Conservation (phyloP, 1,284 basidiomycete genomes). For the Apiotrichum gamsii region DNA sequence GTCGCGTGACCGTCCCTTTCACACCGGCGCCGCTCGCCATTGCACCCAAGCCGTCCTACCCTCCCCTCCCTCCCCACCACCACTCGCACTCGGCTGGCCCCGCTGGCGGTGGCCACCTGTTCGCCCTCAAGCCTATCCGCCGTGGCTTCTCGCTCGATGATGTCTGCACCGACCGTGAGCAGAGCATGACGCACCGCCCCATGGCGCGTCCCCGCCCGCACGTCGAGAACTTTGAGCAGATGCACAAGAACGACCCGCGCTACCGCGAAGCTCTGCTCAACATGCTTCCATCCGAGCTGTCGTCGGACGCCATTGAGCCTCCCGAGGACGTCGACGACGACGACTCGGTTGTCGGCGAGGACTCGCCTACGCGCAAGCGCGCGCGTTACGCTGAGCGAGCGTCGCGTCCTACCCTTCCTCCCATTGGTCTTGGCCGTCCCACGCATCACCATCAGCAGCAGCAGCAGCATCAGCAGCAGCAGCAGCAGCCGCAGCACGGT, state of each 20-base stretch:
- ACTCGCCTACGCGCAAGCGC: slow-evolving; percentile 21
- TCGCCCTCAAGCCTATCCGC: slow-evolving; percentile 15
- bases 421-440: slow-evolving; percentile 17
- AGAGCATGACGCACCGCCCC: slow-evolving; percentile 20
- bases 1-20: slow-evolving; percentile 7
- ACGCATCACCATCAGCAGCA: too few relatives aligned
- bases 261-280: slow-evolving; percentile 20
- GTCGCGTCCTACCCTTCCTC: slow-evolving; percentile 14
- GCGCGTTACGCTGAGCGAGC: slow-evolving; percentile 12
- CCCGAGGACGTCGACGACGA: slow-evolving; percentile 19
- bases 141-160: slow-evolving; percentile 21
- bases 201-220: slow-evolving; percentile 10
- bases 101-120: not conserved
- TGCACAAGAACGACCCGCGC: slow-evolving; percentile 21
- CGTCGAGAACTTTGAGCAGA: slow-evolving; percentile 15
- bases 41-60: slow-evolving; percentile 12
- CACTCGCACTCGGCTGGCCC: not conserved
- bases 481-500: too few relatives aligned
- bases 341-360: slow-evolving; percentile 14
- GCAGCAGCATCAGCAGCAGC: too few relatives aligned
- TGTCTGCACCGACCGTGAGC: slow-evolving; percentile 19
- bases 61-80: not conserved
- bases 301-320: slow-evolving; percentile 16
- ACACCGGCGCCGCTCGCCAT: slow-evolving; percentile 12
- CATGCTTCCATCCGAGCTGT: slow-evolving; percentile 20